These are phyloP conservation scores for Piloderma croceum DNA, from an alignment of 768 basidiomycete species.

Conservation along the genomic window DNA sequence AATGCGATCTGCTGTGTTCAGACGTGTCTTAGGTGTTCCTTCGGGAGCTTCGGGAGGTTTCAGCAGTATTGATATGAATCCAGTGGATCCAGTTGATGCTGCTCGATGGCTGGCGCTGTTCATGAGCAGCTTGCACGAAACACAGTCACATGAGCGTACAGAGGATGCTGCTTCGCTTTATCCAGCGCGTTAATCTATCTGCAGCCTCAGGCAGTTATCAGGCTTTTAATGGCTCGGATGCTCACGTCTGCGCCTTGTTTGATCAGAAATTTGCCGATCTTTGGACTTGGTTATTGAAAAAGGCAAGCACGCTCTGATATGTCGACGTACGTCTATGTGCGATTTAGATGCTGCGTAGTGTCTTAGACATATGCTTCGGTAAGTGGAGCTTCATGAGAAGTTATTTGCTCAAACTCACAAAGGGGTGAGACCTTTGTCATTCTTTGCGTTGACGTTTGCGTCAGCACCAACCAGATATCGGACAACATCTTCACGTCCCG, in stretches of 20 bases:
- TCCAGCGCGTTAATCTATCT: slow-evolving; percentile 94
- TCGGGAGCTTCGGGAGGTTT: slow-evolving; percentile 69
- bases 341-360: slow-evolving; percentile 94
- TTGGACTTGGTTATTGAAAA: slow-evolving; percentile 18
- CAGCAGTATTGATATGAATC: slow-evolving; percentile 83
- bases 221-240: no score
- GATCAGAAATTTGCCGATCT: slow-evolving; percentile 88
- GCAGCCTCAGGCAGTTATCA: slow-evolving; percentile 22
- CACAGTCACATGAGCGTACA: slow-evolving; percentile 46
- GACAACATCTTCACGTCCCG: slow-evolving; percentile 71
- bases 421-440: slow-evolving; percentile 78
- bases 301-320: slow-evolving; percentile 17
- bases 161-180: slow-evolving; percentile 85
- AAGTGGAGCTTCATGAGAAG: no score
- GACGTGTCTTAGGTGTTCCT: slow-evolving; percentile 65
- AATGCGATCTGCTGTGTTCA: slow-evolving; percentile 81
- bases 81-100: slow-evolving; percentile 89
- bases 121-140: slow-evolving; percentile 17
- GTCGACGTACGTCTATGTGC: slow-evolving; percentile 58
- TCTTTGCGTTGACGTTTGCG: slow-evolving; percentile 73
- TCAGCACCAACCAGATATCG: slow-evolving; percentile 77
- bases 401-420: no score
- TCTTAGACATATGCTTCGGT: no score
- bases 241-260: slow-evolving; percentile 87
- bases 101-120: slow-evolving; percentile 72